Conservation (phyloP, 1,284 basidiomycete species). For the Tetrapyrgos nigripes region DNA sequence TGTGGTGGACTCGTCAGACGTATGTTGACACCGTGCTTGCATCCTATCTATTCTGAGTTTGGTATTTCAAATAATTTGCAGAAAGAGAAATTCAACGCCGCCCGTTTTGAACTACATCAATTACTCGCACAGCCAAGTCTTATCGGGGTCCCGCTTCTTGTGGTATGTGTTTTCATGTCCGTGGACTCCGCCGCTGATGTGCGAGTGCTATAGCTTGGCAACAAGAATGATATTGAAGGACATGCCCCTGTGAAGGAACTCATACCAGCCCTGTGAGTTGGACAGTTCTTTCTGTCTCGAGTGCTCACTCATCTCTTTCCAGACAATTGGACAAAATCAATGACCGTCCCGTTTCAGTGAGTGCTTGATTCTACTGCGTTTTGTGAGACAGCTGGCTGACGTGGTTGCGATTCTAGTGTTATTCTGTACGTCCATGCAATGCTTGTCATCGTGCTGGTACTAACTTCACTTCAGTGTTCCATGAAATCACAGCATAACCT, state of each 20-base stretch:
- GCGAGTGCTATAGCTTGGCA: slow-evolving; percentile 72
- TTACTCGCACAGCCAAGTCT: slow-evolving; percentile 80
- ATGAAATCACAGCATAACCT: slow-evolving; percentile 96
- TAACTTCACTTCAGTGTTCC: slow-evolving; percentile 64
- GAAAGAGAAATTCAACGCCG: slow-evolving; percentile 85
- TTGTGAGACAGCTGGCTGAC: neutral
- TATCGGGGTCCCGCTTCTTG: slow-evolving; percentile 84
- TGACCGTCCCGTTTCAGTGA: slow-evolving; percentile 86
- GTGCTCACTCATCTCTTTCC: slow-evolving; percentile 5
- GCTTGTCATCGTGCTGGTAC: slow-evolving; percentile 23
- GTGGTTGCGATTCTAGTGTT: slow-evolving; percentile 58
- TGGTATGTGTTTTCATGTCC: slow-evolving; percentile 55
- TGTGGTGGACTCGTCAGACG: slow-evolving; percentile 89
- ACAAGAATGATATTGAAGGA: slow-evolving; percentile 91
- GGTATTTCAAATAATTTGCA: slow-evolving; percentile 36
- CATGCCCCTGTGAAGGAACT: slow-evolving; percentile 88
- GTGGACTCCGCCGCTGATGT: neutral
- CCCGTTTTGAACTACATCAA: slow-evolving; percentile 90
- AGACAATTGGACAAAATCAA: slow-evolving; percentile 85
- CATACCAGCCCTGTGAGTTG: slow-evolving; percentile 78
- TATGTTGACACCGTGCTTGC: slow-evolving; percentile 43
- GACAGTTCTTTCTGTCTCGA: slow-evolving; percentile 3
- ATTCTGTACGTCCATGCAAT: slow-evolving; percentile 62
- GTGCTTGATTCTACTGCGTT: slow-evolving; percentile 35
- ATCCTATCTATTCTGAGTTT: neutral